Evolutionary conservation across 768 basidiomycete species (phyloP).

Genomic region (Neoboletus subvelutipes): DNA sequence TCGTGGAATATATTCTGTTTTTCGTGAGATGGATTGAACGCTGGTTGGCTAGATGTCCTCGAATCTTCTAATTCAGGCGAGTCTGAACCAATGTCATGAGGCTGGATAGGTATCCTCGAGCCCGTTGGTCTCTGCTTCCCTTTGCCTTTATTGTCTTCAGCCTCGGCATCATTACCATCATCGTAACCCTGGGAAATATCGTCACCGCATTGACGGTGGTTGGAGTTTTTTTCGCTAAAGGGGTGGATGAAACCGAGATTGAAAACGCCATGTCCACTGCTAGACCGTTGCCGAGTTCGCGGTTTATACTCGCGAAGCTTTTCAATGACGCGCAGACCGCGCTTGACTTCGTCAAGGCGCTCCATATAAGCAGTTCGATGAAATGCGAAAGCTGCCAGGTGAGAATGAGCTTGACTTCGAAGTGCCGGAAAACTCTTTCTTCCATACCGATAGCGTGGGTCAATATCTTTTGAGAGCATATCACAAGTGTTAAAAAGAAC

Average conservation of each 20-base stretch:
- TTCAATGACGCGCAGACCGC: conserved; percentile 60
- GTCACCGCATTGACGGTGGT: conserved; percentile 30
- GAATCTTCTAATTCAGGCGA: conserved; percentile 12
- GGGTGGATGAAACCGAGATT: conserved; percentile 33
- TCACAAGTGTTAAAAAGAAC: conserved; percentile 70
- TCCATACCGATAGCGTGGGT: conserved; percentile 58
- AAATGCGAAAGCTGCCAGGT: conserved; percentile 59
- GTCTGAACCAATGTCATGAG: conserved; percentile 6
- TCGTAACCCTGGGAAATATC: conserved; percentile 24
- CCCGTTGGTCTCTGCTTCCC: conserved; percentile 24
- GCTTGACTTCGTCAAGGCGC: conserved; percentile 57
- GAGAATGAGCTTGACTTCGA: not conserved
- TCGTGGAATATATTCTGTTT: conserved; percentile 26
- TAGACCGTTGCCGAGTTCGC: conserved; percentile 33
- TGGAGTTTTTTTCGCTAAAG: conserved; percentile 46
- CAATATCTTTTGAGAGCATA: conserved; percentile 64
- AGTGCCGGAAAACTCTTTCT: not conserved
- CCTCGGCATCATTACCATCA: conserved; percentile 33
- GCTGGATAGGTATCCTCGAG: not conserved
- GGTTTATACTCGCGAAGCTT: conserved; percentile 66
- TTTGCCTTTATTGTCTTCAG: conserved; percentile 32
- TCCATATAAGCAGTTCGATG: conserved; percentile 77
- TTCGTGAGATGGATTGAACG: conserved; percentile 5
- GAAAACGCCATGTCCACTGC: conserved; percentile 45
- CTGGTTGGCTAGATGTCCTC: conserved; percentile 7